Conservation (phyloP, 805 yeast species). For the Zygosaccharomyces bisporus region DNA sequence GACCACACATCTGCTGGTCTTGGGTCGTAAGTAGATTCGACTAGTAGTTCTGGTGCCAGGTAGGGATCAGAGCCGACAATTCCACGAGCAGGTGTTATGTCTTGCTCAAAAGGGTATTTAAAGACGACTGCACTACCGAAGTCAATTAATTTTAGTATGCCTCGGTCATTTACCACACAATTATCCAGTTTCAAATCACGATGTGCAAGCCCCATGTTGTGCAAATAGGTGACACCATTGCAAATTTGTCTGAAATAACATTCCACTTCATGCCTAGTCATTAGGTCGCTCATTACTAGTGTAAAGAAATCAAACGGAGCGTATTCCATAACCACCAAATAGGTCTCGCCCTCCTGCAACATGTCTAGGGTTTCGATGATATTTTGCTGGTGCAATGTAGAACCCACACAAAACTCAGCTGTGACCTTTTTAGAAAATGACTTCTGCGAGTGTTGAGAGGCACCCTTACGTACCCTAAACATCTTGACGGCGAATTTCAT, state of each 20-base stretch:
- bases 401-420: conserved; percentile 79
- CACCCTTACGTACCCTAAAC: conserved; percentile 58
- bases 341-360: conserved; percentile 59
- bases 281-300: conserved; percentile 82
- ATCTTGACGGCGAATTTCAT: conserved; percentile 81
- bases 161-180: conserved; percentile 74
- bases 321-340: conserved; percentile 85
- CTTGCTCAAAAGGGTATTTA: conserved; percentile 56
- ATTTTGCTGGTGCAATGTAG: conserved; percentile 72
- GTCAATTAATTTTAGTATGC: conserved; percentile 82
- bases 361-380: conserved; percentile 78
- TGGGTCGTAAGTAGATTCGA: conserved; percentile 61
- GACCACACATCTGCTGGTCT: conserved; percentile 92
- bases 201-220: conserved; percentile 81
- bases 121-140: conserved; percentile 91
- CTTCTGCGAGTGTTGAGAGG: conserved; percentile 23
- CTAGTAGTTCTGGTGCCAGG: conserved; percentile 85
- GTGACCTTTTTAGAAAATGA: conserved; percentile 77
- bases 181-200: conserved; percentile 90
- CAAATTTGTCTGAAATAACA: conserved; percentile 84
- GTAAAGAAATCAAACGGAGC: conserved; percentile 90
- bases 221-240: conserved; percentile 72
- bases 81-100: conserved; percentile 68
- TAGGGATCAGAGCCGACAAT: conserved; percentile 96
- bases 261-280: conserved; percentile 63